Percentiles rank a stretch among this genome's conserved stretches.
phyloP scores from a whole-genome alignment of 1,139 yeast species.

The Scheffersomyces segobiensis region DNA sequence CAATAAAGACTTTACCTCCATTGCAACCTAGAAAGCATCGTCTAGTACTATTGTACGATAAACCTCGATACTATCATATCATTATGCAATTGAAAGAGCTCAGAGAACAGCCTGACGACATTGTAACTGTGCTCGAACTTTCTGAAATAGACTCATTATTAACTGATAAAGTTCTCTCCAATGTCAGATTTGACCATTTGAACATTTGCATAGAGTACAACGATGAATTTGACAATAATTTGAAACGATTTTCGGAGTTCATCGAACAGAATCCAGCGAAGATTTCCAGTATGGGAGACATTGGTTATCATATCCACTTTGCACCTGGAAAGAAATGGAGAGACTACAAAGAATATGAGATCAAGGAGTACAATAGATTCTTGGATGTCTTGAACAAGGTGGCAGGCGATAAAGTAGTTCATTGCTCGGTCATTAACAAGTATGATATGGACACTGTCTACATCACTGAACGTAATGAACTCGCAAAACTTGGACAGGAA shows the following conservation, averaged over 20 bases:
- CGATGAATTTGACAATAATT: slow-evolving; percentile 26
- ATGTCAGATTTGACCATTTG: slow-evolving; percentile 22
- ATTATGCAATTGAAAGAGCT: slow-evolving; percentile 28
- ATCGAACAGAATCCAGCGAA: slow-evolving; percentile 18
- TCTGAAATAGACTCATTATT: slow-evolving; percentile 14
- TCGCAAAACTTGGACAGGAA: slow-evolving; percentile 36
- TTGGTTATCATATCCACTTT: slow-evolving; percentile 42
- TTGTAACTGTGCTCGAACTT: slow-evolving; percentile 22
- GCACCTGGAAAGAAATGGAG: slow-evolving; percentile 36
- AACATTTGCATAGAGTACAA: slow-evolving; percentile 39
- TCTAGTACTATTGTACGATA: slow-evolving; percentile 33
- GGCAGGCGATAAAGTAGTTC: slow-evolving; percentile 33
- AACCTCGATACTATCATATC: slow-evolving; percentile 31
- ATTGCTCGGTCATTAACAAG: slow-evolving; percentile 42
- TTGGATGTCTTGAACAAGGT: slow-evolving; percentile 21
- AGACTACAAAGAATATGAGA: slow-evolving; percentile 29
- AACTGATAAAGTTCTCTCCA: slow-evolving; percentile 10
- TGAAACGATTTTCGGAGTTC: slow-evolving; percentile 23
- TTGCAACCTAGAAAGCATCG: slow-evolving; percentile 16
- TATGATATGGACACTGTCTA: slow-evolving; percentile 38
- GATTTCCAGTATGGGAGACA: slow-evolving; percentile 21
- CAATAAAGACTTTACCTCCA: background rate
- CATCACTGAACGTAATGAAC: slow-evolving; percentile 35
- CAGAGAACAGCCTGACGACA: slow-evolving; percentile 19
- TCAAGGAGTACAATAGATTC: slow-evolving; percentile 26